phyloP scores from a whole-genome alignment of 345 rosid genomes.

The Rhodamnia argentea region DNA sequence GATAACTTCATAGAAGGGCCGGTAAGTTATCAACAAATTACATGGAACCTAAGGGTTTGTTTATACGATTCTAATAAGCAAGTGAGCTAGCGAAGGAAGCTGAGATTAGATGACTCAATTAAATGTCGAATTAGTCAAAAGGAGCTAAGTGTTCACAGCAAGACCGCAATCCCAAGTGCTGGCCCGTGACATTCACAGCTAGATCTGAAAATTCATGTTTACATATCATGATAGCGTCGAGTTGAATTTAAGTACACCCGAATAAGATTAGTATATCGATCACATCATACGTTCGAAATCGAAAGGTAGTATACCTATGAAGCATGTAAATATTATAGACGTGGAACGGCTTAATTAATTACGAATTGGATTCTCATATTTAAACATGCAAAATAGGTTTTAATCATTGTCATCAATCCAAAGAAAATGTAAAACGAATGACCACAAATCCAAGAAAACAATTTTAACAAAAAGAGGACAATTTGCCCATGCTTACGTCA shows the following conservation, averaged over 20 bases:
- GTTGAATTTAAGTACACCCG: accelerated
- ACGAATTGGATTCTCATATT: not conserved
- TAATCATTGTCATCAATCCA: not conserved
- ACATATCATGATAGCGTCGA: not conserved
- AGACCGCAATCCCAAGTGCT: not conserved
- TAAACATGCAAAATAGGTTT: not conserved
- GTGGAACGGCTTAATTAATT: not conserved
- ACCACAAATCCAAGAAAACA: not conserved
- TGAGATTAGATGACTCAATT: not conserved
- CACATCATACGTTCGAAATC: not conserved
- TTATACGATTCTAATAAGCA: not conserved
- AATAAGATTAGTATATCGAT: not conserved
- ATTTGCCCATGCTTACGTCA: not conserved
- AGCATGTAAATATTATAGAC: not conserved
- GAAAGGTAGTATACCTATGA: not conserved
- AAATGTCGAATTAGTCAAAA: not conserved
- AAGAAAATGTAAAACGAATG: not conserved
- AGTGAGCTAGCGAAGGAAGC: not conserved
- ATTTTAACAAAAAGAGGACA: not conserved
- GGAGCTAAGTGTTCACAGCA: not conserved
- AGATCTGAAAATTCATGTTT: not conserved
- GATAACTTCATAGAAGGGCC: not conserved
- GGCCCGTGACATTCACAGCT: too few relatives aligned
- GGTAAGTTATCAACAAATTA: not conserved
- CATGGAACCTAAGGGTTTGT: not conserved